These are phyloP conservation scores for Akanthomyces muscarius DNA, from an alignment of 2,329 filamentous ascomycete genomes.

Conservation along the genomic window DNA sequence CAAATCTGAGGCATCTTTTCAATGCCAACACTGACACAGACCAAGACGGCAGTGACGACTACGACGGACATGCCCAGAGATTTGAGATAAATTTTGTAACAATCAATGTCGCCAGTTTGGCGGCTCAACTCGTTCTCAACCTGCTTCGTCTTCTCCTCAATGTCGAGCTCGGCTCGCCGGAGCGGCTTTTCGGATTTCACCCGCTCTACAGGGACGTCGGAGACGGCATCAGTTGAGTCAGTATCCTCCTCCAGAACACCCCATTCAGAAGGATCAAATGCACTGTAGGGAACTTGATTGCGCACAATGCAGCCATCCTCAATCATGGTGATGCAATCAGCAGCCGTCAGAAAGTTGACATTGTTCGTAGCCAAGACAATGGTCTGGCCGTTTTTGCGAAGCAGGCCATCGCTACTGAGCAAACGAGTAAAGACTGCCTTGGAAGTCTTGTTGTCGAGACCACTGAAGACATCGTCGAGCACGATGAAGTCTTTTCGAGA, in stretches of 20 bases:
- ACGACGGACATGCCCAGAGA: constrained; percentile 26
- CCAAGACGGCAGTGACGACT: constrained; percentile 18
- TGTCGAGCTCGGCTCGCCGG: constrained; percentile 2
- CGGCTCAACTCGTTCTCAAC: constrained; percentile 25
- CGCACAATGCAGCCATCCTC: constrained; percentile 21
- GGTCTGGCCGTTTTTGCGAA: constrained; percentile 35
- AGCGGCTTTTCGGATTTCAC: neutral
- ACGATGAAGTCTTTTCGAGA: constrained; percentile 35
- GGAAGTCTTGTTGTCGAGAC: constrained; percentile 42
- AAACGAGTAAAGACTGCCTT: constrained; percentile 39
- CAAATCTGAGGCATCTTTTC: constrained; percentile 28
- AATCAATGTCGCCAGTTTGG: constrained; percentile 28
- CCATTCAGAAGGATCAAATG: constrained; percentile 21
- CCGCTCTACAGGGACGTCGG: neutral
- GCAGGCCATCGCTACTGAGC: constrained; percentile 37
- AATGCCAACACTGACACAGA: constrained; percentile 18
- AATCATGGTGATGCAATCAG: constrained; percentile 27
- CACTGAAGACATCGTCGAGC: constrained; percentile 45
- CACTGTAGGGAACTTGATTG: constrained; percentile 25
- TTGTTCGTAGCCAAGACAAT: constrained; percentile 42
- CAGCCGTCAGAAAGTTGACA: constrained; percentile 24
- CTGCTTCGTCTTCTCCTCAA: constrained; percentile 2
- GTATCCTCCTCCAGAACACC: constrained; percentile 18
- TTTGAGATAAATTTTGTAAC: constrained; percentile 28
- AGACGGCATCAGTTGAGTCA: neutral